Percentiles rank a stretch among this genome's conserved stretches.
phyloP scores from a whole-genome alignment of 805 yeast species.

The Kluyveromyces wickerhamii region DNA sequence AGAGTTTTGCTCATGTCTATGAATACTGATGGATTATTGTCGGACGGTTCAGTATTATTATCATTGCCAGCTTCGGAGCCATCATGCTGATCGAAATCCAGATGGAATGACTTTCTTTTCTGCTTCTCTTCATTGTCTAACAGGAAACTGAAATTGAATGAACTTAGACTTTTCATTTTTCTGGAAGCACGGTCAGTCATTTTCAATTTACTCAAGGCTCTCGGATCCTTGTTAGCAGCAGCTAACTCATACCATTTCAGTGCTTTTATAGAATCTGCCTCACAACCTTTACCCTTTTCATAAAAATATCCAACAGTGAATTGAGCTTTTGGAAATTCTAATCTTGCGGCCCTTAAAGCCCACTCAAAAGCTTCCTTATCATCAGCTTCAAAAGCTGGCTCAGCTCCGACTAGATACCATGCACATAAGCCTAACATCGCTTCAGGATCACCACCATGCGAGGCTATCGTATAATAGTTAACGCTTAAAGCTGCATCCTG shows the following conservation, averaged over 20 bases:
- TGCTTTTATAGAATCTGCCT: conserved; percentile 46
- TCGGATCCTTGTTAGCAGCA: conserved; percentile 49
- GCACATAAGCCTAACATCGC: conserved; percentile 94
- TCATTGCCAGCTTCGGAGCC: too few species aligned
- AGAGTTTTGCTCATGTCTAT: neutral
- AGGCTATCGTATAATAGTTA: conserved; percentile 89
- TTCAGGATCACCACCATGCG: conserved; percentile 76
- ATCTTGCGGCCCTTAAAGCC: conserved; percentile 81
- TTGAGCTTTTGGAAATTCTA: conserved; percentile 75
- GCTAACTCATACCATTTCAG: conserved; percentile 72
- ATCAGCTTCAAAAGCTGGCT: conserved; percentile 70
- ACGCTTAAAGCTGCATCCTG: conserved; percentile 78
- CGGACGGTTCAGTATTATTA: too few species aligned
- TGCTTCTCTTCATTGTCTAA: conserved; percentile 1
- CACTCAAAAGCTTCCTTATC: conserved; percentile 86
- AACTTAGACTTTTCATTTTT: conserved; percentile 1
- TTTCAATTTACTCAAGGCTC: conserved; percentile 37
- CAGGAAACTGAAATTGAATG: conserved; percentile 2
- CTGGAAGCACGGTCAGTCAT: conserved; percentile 4
- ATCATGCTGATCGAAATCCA: conserved; percentile 1
- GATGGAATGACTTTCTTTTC: conserved; percentile 4
- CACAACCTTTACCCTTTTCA: conserved; percentile 85
- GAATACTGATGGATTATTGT: neutral
- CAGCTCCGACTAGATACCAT: conserved; percentile 91
- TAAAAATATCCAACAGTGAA: conserved; percentile 75